Evolutionary conservation across 495 filamentous ascomycete genomes (phyloP).

Genomic region (Durotheca rogersii): DNA sequence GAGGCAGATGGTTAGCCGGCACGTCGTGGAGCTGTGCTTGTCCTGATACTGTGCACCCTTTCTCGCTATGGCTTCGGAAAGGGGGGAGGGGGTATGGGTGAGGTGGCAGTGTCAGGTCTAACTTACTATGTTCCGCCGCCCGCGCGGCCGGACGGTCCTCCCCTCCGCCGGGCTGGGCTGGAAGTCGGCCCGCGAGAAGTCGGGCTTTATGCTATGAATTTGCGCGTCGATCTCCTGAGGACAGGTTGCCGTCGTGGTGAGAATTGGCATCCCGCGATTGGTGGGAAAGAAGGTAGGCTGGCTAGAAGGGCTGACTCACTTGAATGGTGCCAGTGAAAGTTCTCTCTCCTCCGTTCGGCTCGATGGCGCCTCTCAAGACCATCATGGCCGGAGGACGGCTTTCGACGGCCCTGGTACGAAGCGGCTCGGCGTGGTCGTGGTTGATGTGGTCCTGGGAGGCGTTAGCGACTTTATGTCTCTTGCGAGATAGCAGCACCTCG

Average conservation of each 20-base stretch:
- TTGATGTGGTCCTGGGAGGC: not conserved
- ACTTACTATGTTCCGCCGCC: constrained; percentile 2
- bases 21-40: too few relatives aligned
- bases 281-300: not conserved
- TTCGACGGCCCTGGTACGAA: not conserved
- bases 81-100: too few relatives aligned
- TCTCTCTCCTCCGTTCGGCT: not conserved
- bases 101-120: too few relatives aligned
- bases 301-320: not conserved
- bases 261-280: too few relatives aligned
- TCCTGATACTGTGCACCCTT: too few relatives aligned
- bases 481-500: not conserved
- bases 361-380: not conserved
- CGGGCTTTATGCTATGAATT: constrained; percentile 3
- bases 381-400: not conserved
- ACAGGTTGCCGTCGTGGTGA: not conserved
- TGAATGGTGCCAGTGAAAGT: constrained; percentile 1
- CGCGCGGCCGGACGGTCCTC: not conserved
- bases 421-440: not conserved
- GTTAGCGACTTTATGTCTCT: not conserved
- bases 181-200: constrained; percentile 9
- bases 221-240: constrained; percentile 11
- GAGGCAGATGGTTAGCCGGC: too few relatives aligned
- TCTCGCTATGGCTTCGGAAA: too few relatives aligned
- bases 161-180: not conserved